A percentile compares a stretch with the other conserved stretches of the same genome.
These are phyloP conservation scores for Eryngium alpinum DNA, from an alignment of 140 eudicot species.

Conservation along the genomic window DNA sequence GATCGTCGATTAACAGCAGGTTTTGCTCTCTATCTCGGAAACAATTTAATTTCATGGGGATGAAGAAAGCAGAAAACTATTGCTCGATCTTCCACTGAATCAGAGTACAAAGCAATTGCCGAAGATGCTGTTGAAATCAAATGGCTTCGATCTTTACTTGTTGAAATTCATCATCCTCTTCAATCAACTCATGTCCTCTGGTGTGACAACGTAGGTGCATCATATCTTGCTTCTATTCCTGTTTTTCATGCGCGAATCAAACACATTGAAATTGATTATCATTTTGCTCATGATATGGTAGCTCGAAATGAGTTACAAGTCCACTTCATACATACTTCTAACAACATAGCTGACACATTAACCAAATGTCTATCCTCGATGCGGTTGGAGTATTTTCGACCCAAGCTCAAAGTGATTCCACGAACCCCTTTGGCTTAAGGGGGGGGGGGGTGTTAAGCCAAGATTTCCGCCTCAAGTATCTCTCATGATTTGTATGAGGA, in stretches of 20 bases:
- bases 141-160: background rate
- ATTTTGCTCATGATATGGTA: background rate
- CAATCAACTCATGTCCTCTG: background rate
- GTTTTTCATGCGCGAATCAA: background rate
- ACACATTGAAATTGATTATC: background rate
- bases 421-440: too few relatives aligned
- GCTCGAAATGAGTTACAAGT: too few relatives aligned
- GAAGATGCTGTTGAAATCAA: background rate
- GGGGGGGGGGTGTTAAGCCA: too few relatives aligned
- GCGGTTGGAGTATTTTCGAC: too few relatives aligned
- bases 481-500: too few relatives aligned
- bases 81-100: background rate
- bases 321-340: too few relatives aligned
- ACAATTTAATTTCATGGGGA: background rate
- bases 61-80: background rate
- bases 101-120: background rate
- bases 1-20: background rate
- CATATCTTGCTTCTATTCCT: background rate
- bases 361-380: too few relatives aligned
- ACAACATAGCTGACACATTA: too few relatives aligned
- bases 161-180: background rate
- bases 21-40: background rate
- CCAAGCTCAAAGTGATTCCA: too few relatives aligned
- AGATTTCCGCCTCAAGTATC: too few relatives aligned
- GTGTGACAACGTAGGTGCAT: background rate